These are phyloP conservation scores for Lactifluus volemus DNA, from an alignment of 768 basidiomycete species.

Conservation along the genomic window DNA sequence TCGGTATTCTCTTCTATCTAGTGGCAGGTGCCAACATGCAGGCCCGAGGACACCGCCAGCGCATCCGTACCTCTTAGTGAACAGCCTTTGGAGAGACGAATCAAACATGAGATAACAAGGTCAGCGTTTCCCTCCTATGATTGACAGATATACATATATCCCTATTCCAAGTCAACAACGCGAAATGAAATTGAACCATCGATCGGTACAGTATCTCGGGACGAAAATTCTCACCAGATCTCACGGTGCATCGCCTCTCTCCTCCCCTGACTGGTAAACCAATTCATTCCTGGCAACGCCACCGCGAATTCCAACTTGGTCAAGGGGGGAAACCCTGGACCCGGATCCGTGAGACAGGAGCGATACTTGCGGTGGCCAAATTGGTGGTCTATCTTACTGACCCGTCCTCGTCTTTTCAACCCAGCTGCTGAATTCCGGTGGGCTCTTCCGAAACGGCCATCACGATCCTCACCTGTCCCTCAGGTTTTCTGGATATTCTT, in stretches of 20 bases:
- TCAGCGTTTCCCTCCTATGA: background rate
- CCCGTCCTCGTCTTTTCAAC: background rate
- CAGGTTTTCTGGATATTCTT: background rate
- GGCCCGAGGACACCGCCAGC: no score
- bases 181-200: background rate
- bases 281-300: background rate
- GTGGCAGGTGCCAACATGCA: no score
- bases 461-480: background rate
- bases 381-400: background rate
- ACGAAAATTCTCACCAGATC: background rate
- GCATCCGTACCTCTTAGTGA: background rate
- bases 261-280: background rate
- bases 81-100: background rate
- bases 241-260: background rate
- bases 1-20: background rate
- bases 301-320: background rate
- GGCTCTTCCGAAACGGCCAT: background rate
- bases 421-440: background rate
- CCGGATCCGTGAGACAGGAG: background rate
- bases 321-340: background rate
- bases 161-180: background rate
- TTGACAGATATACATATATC: background rate
- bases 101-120: background rate
- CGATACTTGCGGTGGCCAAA: background rate
- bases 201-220: background rate